Evolutionary conservation across 495 filamentous ascomycete genomes (phyloP), one percentile per base, ranked within the genome.

Genomic region (Talaromyces nanjingensis): DNA sequence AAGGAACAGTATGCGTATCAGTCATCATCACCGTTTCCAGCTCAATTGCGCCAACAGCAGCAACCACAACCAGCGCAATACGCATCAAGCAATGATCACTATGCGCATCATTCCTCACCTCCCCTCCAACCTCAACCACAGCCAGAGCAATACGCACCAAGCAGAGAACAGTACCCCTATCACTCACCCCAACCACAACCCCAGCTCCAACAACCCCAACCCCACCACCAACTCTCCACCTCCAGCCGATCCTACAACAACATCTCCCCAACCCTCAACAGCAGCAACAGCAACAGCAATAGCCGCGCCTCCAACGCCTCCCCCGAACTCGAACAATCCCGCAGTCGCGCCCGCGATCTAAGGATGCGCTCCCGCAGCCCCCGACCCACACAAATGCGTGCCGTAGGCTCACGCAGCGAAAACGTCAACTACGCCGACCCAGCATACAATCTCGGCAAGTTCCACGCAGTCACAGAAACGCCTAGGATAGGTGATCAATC

Each of bases 401-500:
- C 65, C 1, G 62, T 67, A 49, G 70, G 69, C 53, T 37, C 60
- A 34, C 5, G 59, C 3, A 66, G 66, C 18, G 66, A 69, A 2
- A 66, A 60, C 39, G 63, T 68, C 33, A 71, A 74, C 47, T 34
- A 63, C 53, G 66, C 67, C 14, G 73, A 73, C 39, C 73, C 73
- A 11, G 70, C 69, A 3, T 66, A 68, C 65, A 47, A 54, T 16
- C 65, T 72, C 3, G 71, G 73, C 7, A 69, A 64, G 42, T 73
- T 75, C 60, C 64, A 64, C 9, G 58, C 64, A 11, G 69, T 68
- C 6, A 66, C 65, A 4, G 66, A 68, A 47, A 71, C 67, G 14
- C 69, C 66, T 31, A 68, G 70, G 20, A 52, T 69, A 29, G 73
- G 73, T 16, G 73, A 73, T 53, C 73, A 75, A 54, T 70, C 73